Conservation (phyloP, 306 rosid species). For the Crotalaria pallida region DNA sequence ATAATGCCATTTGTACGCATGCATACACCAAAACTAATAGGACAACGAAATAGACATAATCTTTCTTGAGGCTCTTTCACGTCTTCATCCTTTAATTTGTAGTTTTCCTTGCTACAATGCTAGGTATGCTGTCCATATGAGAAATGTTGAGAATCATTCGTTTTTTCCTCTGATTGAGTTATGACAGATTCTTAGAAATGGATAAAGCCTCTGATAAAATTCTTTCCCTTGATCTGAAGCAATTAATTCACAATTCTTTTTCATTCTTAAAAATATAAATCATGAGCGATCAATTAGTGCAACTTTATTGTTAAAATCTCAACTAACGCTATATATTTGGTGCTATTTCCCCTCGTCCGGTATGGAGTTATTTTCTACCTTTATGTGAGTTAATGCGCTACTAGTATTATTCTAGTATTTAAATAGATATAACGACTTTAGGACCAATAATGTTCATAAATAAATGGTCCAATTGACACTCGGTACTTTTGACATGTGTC, state of each 20-base stretch:
- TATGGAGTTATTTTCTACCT: background rate
- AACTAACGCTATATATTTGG: background rate
- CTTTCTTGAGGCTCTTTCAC: background rate
- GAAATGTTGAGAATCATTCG: background rate
- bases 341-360: background rate
- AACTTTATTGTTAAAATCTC: background rate
- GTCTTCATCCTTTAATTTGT: background rate
- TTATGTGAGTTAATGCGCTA: background rate
- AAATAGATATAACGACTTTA: background rate
- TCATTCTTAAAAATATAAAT: background rate
- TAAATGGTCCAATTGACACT: background rate
- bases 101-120: background rate
- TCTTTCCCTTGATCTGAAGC: constrained; percentile 11
- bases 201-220: background rate
- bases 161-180: constrained; percentile 8
- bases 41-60: background rate
- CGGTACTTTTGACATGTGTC: background rate
- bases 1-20: background rate
- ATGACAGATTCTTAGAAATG: background rate
- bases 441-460: background rate
- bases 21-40: background rate
- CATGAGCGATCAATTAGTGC: background rate
- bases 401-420: too few relatives aligned
- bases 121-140: constrained; percentile 10
- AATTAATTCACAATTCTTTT: background rate